phyloP scores from a whole-genome alignment of 2,329 filamentous ascomycete genomes.

The Pseudogymnoascus sp. region DNA sequence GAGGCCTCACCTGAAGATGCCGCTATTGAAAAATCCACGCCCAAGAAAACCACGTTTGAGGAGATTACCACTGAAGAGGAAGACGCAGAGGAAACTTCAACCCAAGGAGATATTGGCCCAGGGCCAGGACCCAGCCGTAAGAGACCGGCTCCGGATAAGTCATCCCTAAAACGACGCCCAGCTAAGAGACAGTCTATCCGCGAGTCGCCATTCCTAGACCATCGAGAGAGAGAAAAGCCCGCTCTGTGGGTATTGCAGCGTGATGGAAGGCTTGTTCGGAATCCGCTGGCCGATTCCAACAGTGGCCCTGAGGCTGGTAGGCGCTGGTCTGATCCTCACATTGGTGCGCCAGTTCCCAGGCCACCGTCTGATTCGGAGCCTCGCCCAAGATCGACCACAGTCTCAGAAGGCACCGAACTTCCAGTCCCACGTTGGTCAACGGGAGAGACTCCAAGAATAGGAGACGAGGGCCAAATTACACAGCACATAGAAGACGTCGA shows the following conservation, averaged over 20 bases:
- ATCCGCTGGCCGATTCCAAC: background rate
- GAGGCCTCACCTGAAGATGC: background rate
- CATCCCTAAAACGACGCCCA: background rate
- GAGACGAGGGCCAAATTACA: background rate
- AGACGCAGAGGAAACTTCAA: background rate
- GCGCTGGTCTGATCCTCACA: background rate
- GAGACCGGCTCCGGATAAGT: background rate
- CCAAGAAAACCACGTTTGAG: background rate
- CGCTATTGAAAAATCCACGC: background rate
- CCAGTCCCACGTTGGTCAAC: background rate
- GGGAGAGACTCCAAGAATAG: background rate
- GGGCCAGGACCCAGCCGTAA: background rate
- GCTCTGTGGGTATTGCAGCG: background rate
- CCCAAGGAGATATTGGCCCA: background rate
- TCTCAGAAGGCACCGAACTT: background rate
- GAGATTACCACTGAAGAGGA: background rate
- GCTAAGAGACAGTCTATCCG: slow-evolving; percentile 5
- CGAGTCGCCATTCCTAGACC: background rate
- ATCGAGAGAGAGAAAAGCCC: background rate
- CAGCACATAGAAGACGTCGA: background rate
- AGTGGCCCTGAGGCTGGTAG: background rate
- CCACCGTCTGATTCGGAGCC: background rate
- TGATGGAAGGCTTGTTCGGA: background rate
- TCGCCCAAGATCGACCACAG: background rate
- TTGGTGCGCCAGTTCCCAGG: background rate